Conservation (phyloP, 1,139 yeast species). For the Kluyveromyces sp. region DNA sequence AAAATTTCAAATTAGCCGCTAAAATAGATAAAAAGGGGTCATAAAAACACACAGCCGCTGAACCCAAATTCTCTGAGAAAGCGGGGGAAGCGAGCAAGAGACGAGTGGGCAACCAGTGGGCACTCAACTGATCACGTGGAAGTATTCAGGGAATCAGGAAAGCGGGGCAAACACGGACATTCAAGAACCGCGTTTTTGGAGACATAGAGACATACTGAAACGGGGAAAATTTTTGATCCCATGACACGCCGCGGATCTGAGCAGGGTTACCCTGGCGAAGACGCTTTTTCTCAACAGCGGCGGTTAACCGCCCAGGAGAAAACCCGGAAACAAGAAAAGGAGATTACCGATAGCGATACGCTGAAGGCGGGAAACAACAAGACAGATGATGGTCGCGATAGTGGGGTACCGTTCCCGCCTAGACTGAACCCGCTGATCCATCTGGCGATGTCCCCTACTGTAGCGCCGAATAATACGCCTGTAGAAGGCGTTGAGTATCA, state of each 20-base stretch:
- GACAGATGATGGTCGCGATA: too few species aligned
- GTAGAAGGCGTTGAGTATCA: conserved; percentile 2
- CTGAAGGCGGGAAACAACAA: too few species aligned
- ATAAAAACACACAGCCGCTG: background rate
- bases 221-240: too few species aligned
- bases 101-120: too few species aligned
- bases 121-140: too few species aligned
- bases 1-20: background rate
- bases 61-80: background rate
- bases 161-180: too few species aligned
- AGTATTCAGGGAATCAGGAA: too few species aligned
- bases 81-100: background rate
- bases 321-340: background rate
- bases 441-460: conserved; percentile 6
- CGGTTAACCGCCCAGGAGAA: background rate
- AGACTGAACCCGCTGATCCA: conserved; percentile 6
- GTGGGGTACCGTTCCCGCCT: too few species aligned
- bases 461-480: conserved; percentile 7
- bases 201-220: too few species aligned
- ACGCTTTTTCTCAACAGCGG: background rate
- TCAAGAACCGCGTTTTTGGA: too few species aligned
- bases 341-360: too few species aligned
- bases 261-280: background rate
- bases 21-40: background rate
- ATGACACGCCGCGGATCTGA: background rate